Percentiles rank a stretch among this genome's conserved stretches.
These are phyloP conservation scores for Tillandsia leiboldiana DNA, from an alignment of 176 grass and related monocot species.

Conservation along the genomic window DNA sequence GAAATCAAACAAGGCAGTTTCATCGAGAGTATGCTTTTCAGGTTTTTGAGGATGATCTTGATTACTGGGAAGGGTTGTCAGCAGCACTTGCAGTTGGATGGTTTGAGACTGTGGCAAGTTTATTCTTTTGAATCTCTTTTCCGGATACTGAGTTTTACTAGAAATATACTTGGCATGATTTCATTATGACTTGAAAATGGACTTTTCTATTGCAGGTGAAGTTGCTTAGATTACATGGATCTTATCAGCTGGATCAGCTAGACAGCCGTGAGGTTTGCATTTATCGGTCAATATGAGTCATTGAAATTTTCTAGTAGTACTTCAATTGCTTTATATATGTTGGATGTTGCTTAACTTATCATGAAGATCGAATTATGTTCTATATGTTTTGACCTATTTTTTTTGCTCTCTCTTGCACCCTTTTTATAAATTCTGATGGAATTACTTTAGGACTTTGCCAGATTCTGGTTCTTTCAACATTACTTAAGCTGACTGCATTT, in stretches of 20 bases:
- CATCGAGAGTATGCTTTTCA: slow-evolving; percentile 7
- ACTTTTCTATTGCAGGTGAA: slow-evolving; percentile 56
- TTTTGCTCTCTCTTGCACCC: not conserved
- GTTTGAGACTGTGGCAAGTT: slow-evolving; percentile 81
- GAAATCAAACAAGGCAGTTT: not conserved
- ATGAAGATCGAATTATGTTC: too few species aligned
- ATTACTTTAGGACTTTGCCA: not conserved
- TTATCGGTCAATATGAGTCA: not conserved
- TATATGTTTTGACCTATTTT: not conserved
- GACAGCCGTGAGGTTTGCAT: slow-evolving; percentile 76
- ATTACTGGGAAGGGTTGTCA: slow-evolving; percentile 86
- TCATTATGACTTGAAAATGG: not conserved
- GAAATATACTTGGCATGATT: not conserved
- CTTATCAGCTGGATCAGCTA: slow-evolving; percentile 86
- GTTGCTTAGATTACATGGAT: slow-evolving; percentile 89
- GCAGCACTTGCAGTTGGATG: slow-evolving; percentile 87
- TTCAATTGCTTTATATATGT: not conserved
- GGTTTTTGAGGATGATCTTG: slow-evolving; percentile 75
- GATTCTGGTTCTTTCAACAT: not conserved
- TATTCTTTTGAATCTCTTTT: slow-evolving; percentile 5
- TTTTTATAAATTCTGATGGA: not conserved
- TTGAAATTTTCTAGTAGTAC: not conserved
- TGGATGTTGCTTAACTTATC: too few species aligned
- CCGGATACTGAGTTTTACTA: not conserved
- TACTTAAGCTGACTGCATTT: not conserved